These are phyloP conservation scores for Sisymbrium altissimum DNA, from an alignment of 345 rosid species.

Conservation along the genomic window DNA sequence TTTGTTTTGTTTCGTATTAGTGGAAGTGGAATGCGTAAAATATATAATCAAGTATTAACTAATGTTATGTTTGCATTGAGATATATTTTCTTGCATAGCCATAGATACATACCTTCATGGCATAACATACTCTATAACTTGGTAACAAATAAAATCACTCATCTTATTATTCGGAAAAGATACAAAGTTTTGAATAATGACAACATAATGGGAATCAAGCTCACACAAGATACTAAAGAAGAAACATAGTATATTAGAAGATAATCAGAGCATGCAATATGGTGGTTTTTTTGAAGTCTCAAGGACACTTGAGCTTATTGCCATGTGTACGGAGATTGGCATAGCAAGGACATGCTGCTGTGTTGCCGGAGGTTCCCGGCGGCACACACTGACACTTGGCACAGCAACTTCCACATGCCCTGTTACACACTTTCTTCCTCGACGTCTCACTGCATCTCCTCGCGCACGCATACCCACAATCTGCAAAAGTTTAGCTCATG, in stretches of 20 bases:
- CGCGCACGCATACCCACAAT: slow-evolving; percentile 45
- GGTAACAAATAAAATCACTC: slow-evolving; percentile 7
- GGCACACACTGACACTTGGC: slow-evolving; percentile 63
- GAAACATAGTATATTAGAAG: neutral
- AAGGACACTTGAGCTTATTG: slow-evolving; percentile 59
- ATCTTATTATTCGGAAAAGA: slow-evolving; percentile 24
- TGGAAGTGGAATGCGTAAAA: neutral
- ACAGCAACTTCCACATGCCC: slow-evolving; percentile 71
- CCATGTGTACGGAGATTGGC: slow-evolving; percentile 50
- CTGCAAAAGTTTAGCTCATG: slow-evolving; percentile 19
- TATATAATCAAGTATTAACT: neutral
- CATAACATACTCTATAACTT: neutral
- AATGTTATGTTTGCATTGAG: too few species aligned
- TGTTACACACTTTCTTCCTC: slow-evolving; percentile 48
- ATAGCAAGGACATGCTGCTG: slow-evolving; percentile 52
- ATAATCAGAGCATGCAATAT: neutral
- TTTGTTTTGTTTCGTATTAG: neutral
- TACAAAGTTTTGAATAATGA: neutral
- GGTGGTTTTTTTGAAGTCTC: neutral
- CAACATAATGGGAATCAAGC: neutral
- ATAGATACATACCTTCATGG: neutral
- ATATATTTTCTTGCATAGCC: too few species aligned
- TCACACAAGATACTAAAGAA: slow-evolving; percentile 10
- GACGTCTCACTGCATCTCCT: slow-evolving; percentile 56
- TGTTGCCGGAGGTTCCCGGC: slow-evolving; percentile 57